Conservation (phyloP, 2,329 filamentous ascomycete species). For the Cladophialophora psammophila region DNA sequence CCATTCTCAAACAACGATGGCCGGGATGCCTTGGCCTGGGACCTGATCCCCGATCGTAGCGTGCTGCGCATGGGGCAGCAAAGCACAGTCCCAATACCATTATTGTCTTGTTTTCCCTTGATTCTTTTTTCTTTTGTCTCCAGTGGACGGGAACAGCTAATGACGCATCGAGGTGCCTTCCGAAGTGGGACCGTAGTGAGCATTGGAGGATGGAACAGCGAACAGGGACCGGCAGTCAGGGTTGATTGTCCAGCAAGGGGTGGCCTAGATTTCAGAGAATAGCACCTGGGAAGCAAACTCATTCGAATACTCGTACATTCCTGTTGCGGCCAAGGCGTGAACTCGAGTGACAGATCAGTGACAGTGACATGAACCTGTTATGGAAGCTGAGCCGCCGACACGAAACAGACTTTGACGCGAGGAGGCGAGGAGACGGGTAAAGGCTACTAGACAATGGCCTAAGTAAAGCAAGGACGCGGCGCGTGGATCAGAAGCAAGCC, state of each 20-base stretch:
- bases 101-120: background rate
- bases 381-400: constrained; percentile 18
- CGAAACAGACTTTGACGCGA: constrained; percentile 8
- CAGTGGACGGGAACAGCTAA: background rate
- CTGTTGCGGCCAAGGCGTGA: constrained; percentile 1
- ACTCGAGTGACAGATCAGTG: constrained; percentile 4
- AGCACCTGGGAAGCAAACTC: background rate
- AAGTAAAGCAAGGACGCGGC: constrained; percentile 17
- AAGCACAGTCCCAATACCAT: background rate
- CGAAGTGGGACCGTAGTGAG: constrained; percentile 5
- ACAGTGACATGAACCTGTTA: constrained; percentile 11
- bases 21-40: background rate
- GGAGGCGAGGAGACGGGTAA: constrained; percentile 2
- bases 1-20: constrained; percentile 15
- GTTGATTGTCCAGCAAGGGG: background rate
- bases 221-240: background rate
- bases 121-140: background rate
- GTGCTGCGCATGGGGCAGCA: background rate
- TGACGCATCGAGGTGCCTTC: constrained; percentile 1
- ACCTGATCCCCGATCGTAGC: constrained; percentile 7
- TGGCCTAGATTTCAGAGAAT: constrained; percentile 1
- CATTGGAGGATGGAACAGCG: constrained; percentile 1
- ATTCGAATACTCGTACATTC: background rate
- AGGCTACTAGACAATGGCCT: constrained; percentile 7
- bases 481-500: constrained; percentile 17